Conservation (phyloP, 2,329 filamentous ascomycete genomes). For the Aureobasidium subglaciale region DNA sequence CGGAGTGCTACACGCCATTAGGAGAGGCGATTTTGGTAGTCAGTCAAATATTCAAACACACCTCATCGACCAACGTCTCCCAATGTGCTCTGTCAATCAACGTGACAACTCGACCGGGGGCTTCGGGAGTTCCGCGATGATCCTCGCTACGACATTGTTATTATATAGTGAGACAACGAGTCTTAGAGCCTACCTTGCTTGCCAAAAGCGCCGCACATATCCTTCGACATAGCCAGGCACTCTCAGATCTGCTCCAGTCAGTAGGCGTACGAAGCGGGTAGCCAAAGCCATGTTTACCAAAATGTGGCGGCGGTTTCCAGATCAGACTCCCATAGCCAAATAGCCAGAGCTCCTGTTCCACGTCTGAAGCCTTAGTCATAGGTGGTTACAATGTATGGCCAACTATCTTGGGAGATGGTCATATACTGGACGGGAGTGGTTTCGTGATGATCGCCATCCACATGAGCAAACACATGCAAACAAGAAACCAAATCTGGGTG, state of each 20-base stretch:
- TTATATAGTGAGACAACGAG: neutral
- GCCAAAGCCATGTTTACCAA: conserved; percentile 53
- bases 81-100: conserved; percentile 80
- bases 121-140: conserved; percentile 82
- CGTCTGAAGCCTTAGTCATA: neutral
- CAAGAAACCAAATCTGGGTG: neutral
- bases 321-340: conserved; percentile 97
- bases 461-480: conserved; percentile 9
- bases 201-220: conserved; percentile 95
- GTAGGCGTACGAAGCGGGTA: conserved; percentile 3
- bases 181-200: conserved; percentile 37
- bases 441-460: neutral
- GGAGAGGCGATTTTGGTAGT: neutral
- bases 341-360: conserved; percentile 67
- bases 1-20: conserved; percentile 43
- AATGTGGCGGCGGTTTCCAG: conserved; percentile 96
- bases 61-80: conserved; percentile 64
- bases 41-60: conserved; percentile 29
- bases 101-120: conserved; percentile 86
- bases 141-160: conserved; percentile 60
- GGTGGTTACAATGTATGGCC: neutral
- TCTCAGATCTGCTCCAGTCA: conserved; percentile 56
- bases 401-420: no score
- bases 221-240: conserved; percentile 86
- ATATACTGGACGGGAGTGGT: neutral